phyloP scores from a whole-genome alignment of 2,329 filamentous ascomycete genomes.

The Sclerotinia spermophila region DNA sequence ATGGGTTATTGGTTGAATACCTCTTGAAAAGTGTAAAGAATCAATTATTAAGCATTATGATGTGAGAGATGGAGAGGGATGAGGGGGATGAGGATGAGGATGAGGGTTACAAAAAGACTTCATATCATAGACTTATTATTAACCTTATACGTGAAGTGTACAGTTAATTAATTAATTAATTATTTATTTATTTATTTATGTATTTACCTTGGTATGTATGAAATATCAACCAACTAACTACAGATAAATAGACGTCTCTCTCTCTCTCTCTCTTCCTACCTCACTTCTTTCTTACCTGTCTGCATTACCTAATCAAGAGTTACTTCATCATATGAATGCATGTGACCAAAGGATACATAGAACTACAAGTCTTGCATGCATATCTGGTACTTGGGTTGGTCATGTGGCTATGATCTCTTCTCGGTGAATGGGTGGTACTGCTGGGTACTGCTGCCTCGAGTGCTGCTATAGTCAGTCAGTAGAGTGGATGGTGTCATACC shows the following conservation, averaged over 20 bases:
- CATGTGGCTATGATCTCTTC: neutral
- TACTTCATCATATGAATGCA: no score
- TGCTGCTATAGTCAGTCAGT: no score
- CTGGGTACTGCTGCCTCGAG: no score
- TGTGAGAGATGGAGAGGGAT: neutral
- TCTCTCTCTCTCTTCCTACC: no score
- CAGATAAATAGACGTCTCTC: no score
- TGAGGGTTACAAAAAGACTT: neutral
- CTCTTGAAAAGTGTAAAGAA: neutral
- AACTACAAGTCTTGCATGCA: neutral
- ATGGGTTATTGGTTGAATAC: no score
- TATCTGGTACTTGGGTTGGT: neutral
- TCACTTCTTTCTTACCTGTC: neutral
- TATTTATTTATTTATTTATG: neutral
- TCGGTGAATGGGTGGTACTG: neutral
- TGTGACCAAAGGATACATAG: no score
- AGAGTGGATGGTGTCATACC: no score
- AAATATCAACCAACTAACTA: no score
- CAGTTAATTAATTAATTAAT: no score
- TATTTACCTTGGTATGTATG: no score
- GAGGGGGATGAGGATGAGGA: neutral
- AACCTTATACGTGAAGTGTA: no score
- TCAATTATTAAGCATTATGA: neutral
- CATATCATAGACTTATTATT: neutral
- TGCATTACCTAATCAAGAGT: neutral